Base-by-base conservation (phyloP, 352 stramenopile genomes). In the Pythium rhizo-oryzae region DNA sequence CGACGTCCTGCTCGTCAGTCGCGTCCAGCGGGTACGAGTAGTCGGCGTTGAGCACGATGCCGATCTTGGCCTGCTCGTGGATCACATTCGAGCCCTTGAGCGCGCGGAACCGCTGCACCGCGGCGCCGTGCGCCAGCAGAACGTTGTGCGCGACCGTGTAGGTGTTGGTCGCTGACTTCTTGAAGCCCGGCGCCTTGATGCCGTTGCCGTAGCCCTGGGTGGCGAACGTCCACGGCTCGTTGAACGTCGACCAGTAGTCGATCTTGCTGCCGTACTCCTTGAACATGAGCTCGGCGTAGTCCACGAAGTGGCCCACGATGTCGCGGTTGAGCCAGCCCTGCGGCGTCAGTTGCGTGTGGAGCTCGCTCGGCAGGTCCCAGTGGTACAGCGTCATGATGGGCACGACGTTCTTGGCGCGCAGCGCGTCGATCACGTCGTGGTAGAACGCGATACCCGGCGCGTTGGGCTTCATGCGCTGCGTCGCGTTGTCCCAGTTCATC, bases 381-480 rank as follows among this genome's bases (percentile, higher is more conserved):
- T 99, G 97, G 72, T 98, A 99, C n/a, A 99, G 70, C 11, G 96
- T 99, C n/a, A 98, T 69, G 30, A 97, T 87, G 19, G 97, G 94
- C 50, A 87, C 77, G 56, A 99, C 96, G 64, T 84, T 77, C 56
- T 83, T 75, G 2, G 56, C 70, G 8, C 84, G 49, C 4, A 99
- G 77, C 28, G 81, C 74, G 74, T 98, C 87, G 61, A 99, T 90
- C 0, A 99, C 46, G 18, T 80, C 69, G 71, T 97, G 90, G 81
- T 99, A 99, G 82, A 98, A 98, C 1, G 76, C 78, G 49, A 99
- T 81, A 11, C 96, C 96, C 19, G 81, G 72, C 11, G 82, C 71
- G 74, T 98, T 98, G 33, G 89, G 76, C 25, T 63, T 58, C 81
- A 89, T 89, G 24, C 73, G 75, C 37, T 81, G 78, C 41, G 78